Conservation (phyloP, 2,329 filamentous ascomycete genomes). For the Hymenoscyphus albidus region DNA sequence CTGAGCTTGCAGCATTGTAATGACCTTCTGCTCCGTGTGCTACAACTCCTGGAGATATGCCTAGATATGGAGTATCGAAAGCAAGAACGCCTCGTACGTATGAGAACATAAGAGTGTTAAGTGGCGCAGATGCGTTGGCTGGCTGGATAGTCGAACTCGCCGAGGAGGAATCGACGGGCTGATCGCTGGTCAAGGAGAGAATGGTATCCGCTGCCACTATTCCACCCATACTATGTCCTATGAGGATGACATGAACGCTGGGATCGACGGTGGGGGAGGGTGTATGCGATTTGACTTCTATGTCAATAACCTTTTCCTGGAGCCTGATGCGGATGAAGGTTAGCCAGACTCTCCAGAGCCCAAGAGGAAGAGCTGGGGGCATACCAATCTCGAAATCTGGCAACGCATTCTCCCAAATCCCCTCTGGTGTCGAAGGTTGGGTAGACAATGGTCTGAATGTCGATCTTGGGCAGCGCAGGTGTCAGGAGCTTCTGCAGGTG, state of each 20-base stretch:
- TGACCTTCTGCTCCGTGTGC: constrained; percentile 83
- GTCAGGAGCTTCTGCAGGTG: constrained; percentile 64
- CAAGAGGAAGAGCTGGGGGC: background rate
- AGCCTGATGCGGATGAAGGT: constrained; percentile 52
- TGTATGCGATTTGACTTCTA: constrained; percentile 79
- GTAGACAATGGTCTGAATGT: constrained; percentile 67
- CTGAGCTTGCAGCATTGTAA: constrained; percentile 68
- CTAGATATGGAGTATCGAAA: constrained; percentile 90
- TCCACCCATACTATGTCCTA: constrained; percentile 89
- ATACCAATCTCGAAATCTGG: constrained; percentile 71
- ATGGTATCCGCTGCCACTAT: constrained; percentile 91
- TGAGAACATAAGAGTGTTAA: constrained; percentile 80
- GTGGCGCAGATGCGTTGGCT: constrained; percentile 18
- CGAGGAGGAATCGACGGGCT: constrained; percentile 23
- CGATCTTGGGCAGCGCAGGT: constrained; percentile 63
- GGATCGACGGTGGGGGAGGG: constrained; percentile 83
- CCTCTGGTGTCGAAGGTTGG: constrained; percentile 80
- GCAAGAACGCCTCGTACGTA: constrained; percentile 86
- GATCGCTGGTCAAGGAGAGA: constrained; percentile 54
- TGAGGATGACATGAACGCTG: constrained; percentile 73
- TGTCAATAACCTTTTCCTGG: constrained; percentile 86
- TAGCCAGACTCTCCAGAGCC: background rate
- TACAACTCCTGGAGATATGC: constrained; percentile 77
- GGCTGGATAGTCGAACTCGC: constrained; percentile 4
- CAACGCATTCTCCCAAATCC: constrained; percentile 67